Evolutionary conservation across 75 land plant genomes (phyloP).

Genomic region (Picea sitchensis): DNA sequence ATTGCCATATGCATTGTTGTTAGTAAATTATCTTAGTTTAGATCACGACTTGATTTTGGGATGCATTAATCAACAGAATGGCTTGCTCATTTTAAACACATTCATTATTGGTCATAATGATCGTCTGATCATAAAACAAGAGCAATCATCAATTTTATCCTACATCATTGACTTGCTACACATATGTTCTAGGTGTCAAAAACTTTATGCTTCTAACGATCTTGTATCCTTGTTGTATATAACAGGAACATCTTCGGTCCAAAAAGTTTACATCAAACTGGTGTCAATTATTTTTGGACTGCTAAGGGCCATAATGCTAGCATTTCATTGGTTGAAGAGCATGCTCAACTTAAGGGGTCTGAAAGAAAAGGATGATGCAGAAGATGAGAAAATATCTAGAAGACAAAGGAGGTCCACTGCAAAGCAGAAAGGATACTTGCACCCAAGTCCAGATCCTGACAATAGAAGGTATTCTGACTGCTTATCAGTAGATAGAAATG

Average conservation of each 20-base stretch:
- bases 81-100: neutral
- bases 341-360: neutral
- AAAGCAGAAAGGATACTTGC: constrained; percentile 1
- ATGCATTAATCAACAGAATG: neutral
- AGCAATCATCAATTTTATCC: neutral
- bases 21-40: neutral
- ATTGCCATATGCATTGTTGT: neutral
- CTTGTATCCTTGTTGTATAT: constrained; percentile 1
- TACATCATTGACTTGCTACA: neutral
- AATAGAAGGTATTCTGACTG: no score
- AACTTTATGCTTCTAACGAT: neutral
- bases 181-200: neutral
- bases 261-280: neutral
- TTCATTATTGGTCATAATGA: neutral
- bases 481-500: no score
- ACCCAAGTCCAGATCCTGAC: neutral
- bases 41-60: neutral
- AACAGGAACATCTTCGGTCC: neutral
- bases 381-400: neutral
- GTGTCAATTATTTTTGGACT: neutral
- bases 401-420: neutral
- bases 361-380: neutral
- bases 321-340: neutral
- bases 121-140: neutral
- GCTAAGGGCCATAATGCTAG: neutral